Percentiles rank a stretch among this genome's conserved stretches.
Evolutionary conservation across 345 rosid species (phyloP).

Genomic region (Microthlaspi erraticum): DNA sequence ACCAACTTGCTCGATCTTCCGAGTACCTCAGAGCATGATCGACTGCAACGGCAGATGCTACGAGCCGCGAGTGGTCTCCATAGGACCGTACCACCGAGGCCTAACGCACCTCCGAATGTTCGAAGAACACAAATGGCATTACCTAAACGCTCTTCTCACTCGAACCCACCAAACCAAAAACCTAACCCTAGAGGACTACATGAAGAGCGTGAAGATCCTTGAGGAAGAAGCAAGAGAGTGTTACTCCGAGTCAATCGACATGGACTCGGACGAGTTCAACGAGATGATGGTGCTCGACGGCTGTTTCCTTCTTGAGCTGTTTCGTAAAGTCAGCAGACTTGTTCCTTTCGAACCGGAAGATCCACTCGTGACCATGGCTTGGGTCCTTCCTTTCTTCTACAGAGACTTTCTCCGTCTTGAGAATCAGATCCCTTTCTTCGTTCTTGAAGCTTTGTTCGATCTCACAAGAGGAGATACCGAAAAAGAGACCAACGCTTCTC

Average conservation of each 20-base stretch:
- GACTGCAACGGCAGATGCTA: constrained; percentile 64
- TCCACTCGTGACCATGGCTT: constrained; percentile 71
- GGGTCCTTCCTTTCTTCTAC: constrained; percentile 73
- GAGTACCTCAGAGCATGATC: constrained; percentile 51
- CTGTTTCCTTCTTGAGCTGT: constrained; percentile 63
- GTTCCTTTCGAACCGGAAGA: constrained; percentile 57
- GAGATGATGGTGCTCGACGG: constrained; percentile 83
- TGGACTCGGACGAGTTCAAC: constrained; percentile 52
- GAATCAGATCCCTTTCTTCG: constrained; percentile 72
- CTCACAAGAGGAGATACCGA: constrained; percentile 44
- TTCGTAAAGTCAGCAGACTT: constrained; percentile 56
- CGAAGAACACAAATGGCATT: constrained; percentile 85
- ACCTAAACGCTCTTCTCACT: constrained; percentile 53
- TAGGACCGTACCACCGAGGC: constrained; percentile 77
- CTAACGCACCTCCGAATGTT: constrained; percentile 57
- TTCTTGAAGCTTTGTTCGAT: constrained; percentile 64
- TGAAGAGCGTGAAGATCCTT: constrained; percentile 48
- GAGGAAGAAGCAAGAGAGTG: constrained; percentile 63
- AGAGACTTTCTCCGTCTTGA: constrained; percentile 56
- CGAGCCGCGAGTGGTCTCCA: constrained; percentile 69
- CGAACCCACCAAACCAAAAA: constrained; percentile 45
- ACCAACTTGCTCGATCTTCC: constrained; percentile 45
- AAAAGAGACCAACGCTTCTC: constrained; percentile 42
- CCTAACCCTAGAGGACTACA: constrained; percentile 50
- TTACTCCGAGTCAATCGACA: constrained; percentile 62